A percentile compares a stretch with the other conserved stretches of the same genome.
phyloP scores from a whole-genome alignment of 371 early-diverging fungal genomes.

The Circinella minor region DNA sequence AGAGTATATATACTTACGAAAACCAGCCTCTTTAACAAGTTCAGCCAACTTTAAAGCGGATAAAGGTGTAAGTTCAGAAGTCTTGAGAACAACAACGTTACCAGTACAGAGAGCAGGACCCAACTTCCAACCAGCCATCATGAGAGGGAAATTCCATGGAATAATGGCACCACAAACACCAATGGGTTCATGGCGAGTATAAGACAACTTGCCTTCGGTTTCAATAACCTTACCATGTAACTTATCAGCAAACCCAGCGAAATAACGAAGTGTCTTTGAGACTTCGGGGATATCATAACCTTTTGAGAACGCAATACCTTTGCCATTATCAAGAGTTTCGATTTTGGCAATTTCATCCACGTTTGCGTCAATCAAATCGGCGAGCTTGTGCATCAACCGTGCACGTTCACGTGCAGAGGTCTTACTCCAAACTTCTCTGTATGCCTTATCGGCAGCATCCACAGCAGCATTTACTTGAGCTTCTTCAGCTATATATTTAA shows the following conservation, averaged over 20 bases:
- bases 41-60: constrained; percentile 53
- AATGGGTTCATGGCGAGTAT: constrained; percentile 79
- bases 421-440: constrained; percentile 46
- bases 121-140: constrained; percentile 82
- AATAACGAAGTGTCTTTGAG: constrained; percentile 66
- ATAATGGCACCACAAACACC: constrained; percentile 84
- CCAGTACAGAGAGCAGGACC: constrained; percentile 92
- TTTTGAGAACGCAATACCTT: constrained; percentile 48
- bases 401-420: constrained; percentile 37
- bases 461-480: constrained; percentile 55
- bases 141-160: constrained; percentile 85
- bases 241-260: constrained; percentile 86
- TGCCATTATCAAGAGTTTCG: constrained; percentile 55
- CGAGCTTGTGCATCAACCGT: constrained; percentile 51
- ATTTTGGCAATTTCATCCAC: constrained; percentile 47
- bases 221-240: constrained; percentile 60
- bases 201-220: constrained; percentile 55
- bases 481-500: constrained; percentile 34
- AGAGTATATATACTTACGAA: constrained; percentile 15
- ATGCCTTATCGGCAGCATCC: constrained; percentile 53
- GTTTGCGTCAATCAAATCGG: constrained; percentile 48
- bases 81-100: constrained; percentile 82
- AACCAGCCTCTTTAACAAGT: constrained; percentile 54
- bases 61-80: constrained; percentile 74
- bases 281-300: constrained; percentile 61